Conservation (phyloP, 1,139 yeast species). For the Taiozyma sp. region DNA sequence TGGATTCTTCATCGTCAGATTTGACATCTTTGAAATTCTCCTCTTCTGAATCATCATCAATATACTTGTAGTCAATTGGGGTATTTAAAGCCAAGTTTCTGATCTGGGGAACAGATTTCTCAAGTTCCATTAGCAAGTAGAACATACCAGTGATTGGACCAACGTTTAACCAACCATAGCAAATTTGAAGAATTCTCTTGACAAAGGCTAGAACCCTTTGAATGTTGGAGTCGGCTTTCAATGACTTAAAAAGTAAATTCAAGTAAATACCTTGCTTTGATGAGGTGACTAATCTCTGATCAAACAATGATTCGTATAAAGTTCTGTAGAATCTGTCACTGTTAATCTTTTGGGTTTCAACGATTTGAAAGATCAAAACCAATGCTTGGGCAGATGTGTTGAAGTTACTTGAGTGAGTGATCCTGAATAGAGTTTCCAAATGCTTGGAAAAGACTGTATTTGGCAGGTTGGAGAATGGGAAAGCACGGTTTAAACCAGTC, state of each 20-base stretch:
- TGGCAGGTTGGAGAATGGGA: constrained; percentile 83
- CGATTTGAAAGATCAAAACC: constrained; percentile 74
- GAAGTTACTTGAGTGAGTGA: constrained; percentile 92
- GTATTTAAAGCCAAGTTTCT: constrained; percentile 42
- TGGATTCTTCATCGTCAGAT: constrained; percentile 15
- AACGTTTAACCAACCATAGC: constrained; percentile 78
- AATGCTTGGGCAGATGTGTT: constrained; percentile 93
- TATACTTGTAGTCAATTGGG: constrained; percentile 31
- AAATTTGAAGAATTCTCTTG: constrained; percentile 82
- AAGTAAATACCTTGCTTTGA: constrained; percentile 88
- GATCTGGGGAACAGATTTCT: constrained; percentile 43
- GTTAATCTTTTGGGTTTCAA: constrained; percentile 47
- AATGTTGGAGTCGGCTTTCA: constrained; percentile 62
- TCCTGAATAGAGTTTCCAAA: constrained; percentile 76
- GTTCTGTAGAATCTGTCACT: constrained; percentile 82
- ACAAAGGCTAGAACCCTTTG: constrained; percentile 83
- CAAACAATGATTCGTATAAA: constrained; percentile 83
- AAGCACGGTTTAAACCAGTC: constrained; percentile 95
- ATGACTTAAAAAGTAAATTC: constrained; percentile 77
- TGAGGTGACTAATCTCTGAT: constrained; percentile 73
- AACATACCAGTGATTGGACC: constrained; percentile 93
- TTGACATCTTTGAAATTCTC: constrained; percentile 21
- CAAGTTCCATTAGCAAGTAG: constrained; percentile 66
- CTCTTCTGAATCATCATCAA: constrained; percentile 28
- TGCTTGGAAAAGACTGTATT: constrained; percentile 69